A percentile compares a stretch with the other conserved stretches of the same genome.
Conservation (phyloP, 495 filamentous ascomycete species). For the Elasticomyces elasticus region DNA sequence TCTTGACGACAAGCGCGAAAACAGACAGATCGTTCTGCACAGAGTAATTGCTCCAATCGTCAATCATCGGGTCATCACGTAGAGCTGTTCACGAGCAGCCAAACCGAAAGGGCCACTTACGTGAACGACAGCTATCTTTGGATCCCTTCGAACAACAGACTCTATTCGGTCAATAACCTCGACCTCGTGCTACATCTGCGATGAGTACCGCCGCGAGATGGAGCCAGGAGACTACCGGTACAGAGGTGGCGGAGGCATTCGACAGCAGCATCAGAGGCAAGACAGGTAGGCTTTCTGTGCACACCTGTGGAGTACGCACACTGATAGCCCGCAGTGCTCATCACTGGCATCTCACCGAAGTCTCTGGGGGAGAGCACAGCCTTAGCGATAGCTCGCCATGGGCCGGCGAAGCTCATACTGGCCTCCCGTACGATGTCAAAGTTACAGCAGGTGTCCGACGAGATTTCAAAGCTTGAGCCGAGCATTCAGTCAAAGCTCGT, state of each 20-base stretch:
- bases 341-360: slow-evolving; percentile 40
- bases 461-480: slow-evolving; percentile 32
- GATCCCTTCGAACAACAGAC: too few relatives aligned
- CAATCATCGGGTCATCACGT: too few relatives aligned
- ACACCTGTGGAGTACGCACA: not conserved
- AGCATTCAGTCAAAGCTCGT: slow-evolving; percentile 33
- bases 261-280: slow-evolving; percentile 15
- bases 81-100: too few relatives aligned
- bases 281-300: not conserved
- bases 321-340: slow-evolving; percentile 26
- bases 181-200: not conserved
- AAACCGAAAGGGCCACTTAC: too few relatives aligned
- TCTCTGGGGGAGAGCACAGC: slow-evolving; percentile 45
- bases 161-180: too few relatives aligned
- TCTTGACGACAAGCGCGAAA: too few relatives aligned
- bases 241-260: slow-evolving; percentile 25
- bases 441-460: slow-evolving; percentile 38
- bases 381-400: slow-evolving; percentile 44
- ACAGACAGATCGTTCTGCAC: too few relatives aligned
- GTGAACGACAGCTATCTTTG: not conserved
- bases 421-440: slow-evolving; percentile 44
- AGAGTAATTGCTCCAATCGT: too few relatives aligned
- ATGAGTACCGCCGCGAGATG: slow-evolving; percentile 24
- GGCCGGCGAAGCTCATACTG: slow-evolving; percentile 42
- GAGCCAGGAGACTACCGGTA: slow-evolving; percentile 22